Conservation (phyloP, 2,329 filamentous ascomycete species). For the Penicillium sp. region DNA sequence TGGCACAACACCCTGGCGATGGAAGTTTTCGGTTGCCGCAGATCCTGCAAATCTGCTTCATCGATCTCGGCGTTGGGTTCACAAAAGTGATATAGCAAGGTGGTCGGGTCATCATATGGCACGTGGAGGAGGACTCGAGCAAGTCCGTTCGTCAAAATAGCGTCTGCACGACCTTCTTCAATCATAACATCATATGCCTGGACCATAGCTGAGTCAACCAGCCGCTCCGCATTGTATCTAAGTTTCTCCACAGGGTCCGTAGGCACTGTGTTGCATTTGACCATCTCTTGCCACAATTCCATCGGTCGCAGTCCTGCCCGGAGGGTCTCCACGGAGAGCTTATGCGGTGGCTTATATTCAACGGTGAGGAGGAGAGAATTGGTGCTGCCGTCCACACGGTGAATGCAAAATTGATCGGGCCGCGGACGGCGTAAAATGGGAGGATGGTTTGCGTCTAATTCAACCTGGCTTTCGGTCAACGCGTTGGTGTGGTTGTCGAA, state of each 20-base stretch:
- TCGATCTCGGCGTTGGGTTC: conserved; percentile 17
- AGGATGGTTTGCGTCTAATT: neutral
- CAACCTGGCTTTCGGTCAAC: neutral
- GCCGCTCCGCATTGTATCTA: neutral
- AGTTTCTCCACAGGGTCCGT: neutral
- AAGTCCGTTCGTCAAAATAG: neutral
- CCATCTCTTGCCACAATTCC: neutral
- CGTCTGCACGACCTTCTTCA: neutral
- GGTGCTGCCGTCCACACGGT: neutral
- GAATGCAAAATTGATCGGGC: neutral
- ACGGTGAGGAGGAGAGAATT: neutral
- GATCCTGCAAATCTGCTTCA: neutral
- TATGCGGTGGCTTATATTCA: neutral
- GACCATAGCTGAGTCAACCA: neutral
- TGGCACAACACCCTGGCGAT: conserved; percentile 19
- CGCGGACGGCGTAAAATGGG: neutral
- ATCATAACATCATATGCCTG: neutral
- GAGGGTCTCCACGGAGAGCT: neutral
- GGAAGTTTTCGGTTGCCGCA: conserved; percentile 3
- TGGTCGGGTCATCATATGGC: conserved; percentile 8
- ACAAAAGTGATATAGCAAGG: conserved; percentile 24
- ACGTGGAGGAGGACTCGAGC: conserved; percentile 1
- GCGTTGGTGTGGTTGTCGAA: neutral
- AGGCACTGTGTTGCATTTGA: neutral
- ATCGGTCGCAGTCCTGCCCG: neutral